phyloP scores from a whole-genome alignment of 1,284 basidiomycete species.

The Gymnopus androsaceus region DNA sequence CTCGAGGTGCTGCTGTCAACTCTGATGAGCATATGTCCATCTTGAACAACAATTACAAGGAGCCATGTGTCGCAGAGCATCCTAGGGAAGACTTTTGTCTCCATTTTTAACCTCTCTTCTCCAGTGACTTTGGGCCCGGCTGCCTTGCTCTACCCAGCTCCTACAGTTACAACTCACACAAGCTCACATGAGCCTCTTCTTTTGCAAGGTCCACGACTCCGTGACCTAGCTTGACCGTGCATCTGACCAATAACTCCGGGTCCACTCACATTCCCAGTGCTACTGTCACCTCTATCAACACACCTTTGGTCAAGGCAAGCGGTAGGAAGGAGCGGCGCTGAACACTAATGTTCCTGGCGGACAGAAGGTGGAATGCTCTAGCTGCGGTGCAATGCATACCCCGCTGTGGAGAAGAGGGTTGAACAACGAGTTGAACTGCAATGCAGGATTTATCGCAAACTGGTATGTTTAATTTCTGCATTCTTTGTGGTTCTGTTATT shows the following conservation, averaged over 20 bases:
- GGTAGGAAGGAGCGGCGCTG: constrained; percentile 15
- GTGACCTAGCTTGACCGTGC: constrained; percentile 60
- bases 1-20: constrained; percentile 8
- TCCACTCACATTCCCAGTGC: constrained; percentile 58
- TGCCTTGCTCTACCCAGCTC: constrained; percentile 69
- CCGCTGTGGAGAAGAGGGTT: constrained; percentile 80
- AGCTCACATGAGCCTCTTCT: constrained; percentile 65
- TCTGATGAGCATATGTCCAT: constrained; percentile 27
- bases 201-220: constrained; percentile 48
- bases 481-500: neutral
- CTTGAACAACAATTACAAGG: constrained; percentile 37
- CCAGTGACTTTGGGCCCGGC: constrained; percentile 71
- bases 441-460: constrained; percentile 77
- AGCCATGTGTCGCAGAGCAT: constrained; percentile 41
- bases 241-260: constrained; percentile 41
- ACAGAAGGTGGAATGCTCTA: constrained; percentile 80
- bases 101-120: constrained; percentile 72
- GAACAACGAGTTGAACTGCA: constrained; percentile 84
- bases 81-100: constrained; percentile 36
- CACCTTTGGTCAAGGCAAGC: constrained; percentile 36
- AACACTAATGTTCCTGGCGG: constrained; percentile 52
- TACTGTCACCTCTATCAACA: constrained; percentile 55
- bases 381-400: constrained; percentile 82
- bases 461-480: constrained; percentile 53
- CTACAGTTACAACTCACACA: constrained; percentile 63